Conservation (phyloP, 768 basidiomycete species). For the Dacryopinax spathularia region DNA sequence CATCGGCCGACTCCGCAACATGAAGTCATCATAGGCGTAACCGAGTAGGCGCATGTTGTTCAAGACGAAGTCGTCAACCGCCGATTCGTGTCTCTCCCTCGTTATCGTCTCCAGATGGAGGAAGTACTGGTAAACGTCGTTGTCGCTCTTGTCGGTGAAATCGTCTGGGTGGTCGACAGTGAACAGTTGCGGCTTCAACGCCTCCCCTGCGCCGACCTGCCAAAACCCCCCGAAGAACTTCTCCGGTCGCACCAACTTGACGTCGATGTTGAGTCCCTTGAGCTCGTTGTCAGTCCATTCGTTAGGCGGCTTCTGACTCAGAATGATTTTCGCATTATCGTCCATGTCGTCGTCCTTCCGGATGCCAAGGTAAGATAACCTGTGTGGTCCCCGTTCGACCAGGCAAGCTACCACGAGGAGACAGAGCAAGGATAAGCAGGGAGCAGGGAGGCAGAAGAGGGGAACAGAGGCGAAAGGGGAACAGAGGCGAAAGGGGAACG, state of each 20-base stretch:
- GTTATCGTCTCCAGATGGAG: slow-evolving; percentile 15
- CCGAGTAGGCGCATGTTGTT: slow-evolving; percentile 11
- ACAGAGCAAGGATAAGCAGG: too few relatives aligned
- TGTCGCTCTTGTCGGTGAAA: slow-evolving; percentile 16
- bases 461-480: too few relatives aligned
- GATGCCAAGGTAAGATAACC: too few relatives aligned
- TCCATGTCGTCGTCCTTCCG: too few relatives aligned
- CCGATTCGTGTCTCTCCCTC: slow-evolving; percentile 17
- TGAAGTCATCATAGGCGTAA: neutral
- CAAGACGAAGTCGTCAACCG: slow-evolving; percentile 18
- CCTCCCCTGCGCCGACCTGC: neutral
- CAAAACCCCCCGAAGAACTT: neutral
- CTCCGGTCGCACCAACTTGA: neutral
- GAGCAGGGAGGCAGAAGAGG: too few relatives aligned
- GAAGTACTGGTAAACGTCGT: slow-evolving; percentile 15
- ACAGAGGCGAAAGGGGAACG: too few relatives aligned
- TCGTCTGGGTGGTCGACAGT: neutral
- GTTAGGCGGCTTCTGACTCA: too few relatives aligned
- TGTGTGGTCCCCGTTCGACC: too few relatives aligned
- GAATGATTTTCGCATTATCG: too few relatives aligned
- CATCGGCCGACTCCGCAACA: slow-evolving; percentile 7
- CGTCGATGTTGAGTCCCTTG: neutral
- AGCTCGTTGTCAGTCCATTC: neutral
- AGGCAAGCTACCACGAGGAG: too few relatives aligned
- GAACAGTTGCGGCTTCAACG: neutral